Conservation (phyloP, 1,139 yeast species). For the Taphrina pruni region DNA sequence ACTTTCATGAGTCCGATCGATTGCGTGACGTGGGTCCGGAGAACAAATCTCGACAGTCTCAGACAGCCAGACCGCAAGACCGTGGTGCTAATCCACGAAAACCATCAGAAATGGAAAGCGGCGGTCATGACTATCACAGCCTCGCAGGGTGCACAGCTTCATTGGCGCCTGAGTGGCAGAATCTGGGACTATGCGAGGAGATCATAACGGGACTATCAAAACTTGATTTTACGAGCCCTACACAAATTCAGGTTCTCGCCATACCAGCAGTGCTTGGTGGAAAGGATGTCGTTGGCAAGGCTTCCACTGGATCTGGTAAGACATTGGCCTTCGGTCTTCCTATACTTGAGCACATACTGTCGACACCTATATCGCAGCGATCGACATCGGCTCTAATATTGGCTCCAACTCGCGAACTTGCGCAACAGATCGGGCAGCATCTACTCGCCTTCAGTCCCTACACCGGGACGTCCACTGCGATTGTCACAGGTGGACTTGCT, state of each 20-base stretch:
- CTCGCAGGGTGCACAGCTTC: conserved; percentile 55
- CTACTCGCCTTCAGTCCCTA: conserved; percentile 65
- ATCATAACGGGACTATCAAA: conserved; percentile 65
- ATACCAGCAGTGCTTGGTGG: conserved; percentile 78
- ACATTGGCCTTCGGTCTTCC: conserved; percentile 96
- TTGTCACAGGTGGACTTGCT: conserved; percentile 92
- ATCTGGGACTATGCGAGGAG: conserved; percentile 57
- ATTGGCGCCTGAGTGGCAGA: conserved; percentile 67
- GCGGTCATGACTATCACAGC: conserved; percentile 29
- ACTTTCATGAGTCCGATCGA: background rate
- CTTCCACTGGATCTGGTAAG: conserved; percentile 98
- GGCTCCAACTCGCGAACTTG: conserved; percentile 96
- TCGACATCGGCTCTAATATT: conserved; percentile 70
- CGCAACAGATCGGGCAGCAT: conserved; percentile 89
- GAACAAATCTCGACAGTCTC: too few relatives aligned
- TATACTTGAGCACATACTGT: conserved; percentile 64
- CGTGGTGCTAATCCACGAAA: background rate
- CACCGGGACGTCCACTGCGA: conserved; percentile 70
- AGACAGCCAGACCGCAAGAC: background rate
- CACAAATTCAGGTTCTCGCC: conserved; percentile 79
- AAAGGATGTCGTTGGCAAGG: conserved; percentile 88
- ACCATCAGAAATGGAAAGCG: background rate
- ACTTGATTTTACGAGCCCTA: conserved; percentile 71
- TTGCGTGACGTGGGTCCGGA: too few relatives aligned
- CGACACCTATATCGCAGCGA: conserved; percentile 45